Conservation (phyloP, 2,329 filamentous ascomycete genomes). For the Iodosphaeria phyllophila region DNA sequence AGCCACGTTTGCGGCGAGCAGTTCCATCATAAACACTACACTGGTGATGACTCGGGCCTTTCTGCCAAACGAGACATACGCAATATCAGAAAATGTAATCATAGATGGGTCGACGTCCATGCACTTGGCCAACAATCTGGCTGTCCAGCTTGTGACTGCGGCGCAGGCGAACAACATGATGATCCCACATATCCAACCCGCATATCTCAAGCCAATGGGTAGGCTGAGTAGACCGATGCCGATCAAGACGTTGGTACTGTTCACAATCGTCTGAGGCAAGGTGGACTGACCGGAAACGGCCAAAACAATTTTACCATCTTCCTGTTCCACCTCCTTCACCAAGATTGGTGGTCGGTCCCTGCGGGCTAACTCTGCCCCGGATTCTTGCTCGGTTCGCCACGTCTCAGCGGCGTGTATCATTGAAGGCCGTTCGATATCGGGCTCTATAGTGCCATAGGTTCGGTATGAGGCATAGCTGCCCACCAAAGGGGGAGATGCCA, state of each 20-base stretch:
- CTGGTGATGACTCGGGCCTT: conserved; percentile 68
- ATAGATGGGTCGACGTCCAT: conserved; percentile 70
- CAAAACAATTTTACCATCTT: conserved; percentile 59
- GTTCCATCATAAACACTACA: conserved; percentile 71
- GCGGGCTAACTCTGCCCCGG: conserved; percentile 25
- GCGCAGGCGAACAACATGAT: conserved; percentile 57
- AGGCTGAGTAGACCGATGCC: conserved; percentile 79
- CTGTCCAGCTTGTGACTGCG: conserved; percentile 66
- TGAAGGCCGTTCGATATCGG: conserved; percentile 21
- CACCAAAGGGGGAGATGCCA: conserved; percentile 50
- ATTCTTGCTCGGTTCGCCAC: conserved; percentile 34
- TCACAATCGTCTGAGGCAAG: conserved; percentile 86
- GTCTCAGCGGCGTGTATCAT: conserved; percentile 31
- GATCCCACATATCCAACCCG: conserved; percentile 75
- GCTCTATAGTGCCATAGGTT: conserved; percentile 35
- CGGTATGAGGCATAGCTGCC: conserved; percentile 47
- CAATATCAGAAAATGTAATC: conserved; percentile 87
- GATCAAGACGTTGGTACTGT: conserved; percentile 62
- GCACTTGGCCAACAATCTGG: conserved; percentile 68
- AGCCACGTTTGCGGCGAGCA: conserved; percentile 76
- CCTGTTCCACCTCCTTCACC: conserved; percentile 79
- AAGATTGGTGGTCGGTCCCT: conserved; percentile 55
- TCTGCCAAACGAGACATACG: conserved; percentile 75
- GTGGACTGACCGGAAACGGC: conserved; percentile 88
- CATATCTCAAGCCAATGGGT: conserved; percentile 71